Evolutionary conservation across 345 rosid species (phyloP).

Genomic region (Rubroshorea leprosula): DNA sequence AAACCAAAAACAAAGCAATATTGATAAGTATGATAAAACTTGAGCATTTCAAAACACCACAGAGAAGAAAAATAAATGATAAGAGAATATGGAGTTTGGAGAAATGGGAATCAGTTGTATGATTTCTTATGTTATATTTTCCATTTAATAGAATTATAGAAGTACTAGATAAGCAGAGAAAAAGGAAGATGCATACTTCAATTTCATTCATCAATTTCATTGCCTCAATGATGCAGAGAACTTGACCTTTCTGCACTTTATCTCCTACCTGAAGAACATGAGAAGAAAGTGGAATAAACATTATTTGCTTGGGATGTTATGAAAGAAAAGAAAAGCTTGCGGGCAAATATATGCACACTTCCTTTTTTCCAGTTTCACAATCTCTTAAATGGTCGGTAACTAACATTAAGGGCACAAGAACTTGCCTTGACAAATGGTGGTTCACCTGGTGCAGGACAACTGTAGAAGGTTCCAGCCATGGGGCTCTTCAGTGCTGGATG

Average conservation of each 20-base stretch:
- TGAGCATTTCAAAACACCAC: no score
- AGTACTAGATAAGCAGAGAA: background rate
- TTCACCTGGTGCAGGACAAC: constrained; percentile 82
- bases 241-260: constrained; percentile 94
- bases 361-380: background rate
- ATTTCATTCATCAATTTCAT: constrained; percentile 99
- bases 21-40: no score
- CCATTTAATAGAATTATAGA: background rate
- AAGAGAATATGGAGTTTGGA: background rate
- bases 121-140: background rate
- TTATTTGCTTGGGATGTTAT: background rate
- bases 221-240: constrained; percentile 89
- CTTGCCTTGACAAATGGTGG: constrained; percentile 86
- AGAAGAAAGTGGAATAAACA: background rate
- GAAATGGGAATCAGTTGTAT: background rate
- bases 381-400: background rate
- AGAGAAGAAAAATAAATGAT: background rate
- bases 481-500: constrained; percentile 76
- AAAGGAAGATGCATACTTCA: constrained; percentile 49
- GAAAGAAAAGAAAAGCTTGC: background rate
- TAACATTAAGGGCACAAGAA: background rate
- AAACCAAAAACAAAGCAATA: background rate
- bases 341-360: background rate
- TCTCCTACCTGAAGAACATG: constrained; percentile 68
- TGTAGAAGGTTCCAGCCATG: constrained; percentile 96